Evolutionary conservation across 1,284 basidiomycete species (phyloP), one percentile per base, ranked within the genome.

Genomic region (Ceraceosorus guamensis): DNA sequence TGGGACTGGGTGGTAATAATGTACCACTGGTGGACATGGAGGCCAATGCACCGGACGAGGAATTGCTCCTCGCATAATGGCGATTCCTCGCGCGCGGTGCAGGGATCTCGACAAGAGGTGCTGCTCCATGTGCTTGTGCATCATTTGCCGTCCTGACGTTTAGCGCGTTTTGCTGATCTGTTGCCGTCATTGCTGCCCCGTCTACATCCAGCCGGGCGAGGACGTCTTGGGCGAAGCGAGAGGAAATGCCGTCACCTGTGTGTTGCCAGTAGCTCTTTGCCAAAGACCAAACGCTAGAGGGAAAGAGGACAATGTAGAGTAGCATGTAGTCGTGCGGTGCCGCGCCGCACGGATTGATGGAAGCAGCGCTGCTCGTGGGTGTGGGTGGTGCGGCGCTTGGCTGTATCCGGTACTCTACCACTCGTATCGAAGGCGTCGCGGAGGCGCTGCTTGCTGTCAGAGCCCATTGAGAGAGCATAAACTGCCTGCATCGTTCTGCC

Each of bases 221-320:
- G 66, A 87, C 91, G 51, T 84, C 81, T 56, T 93, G 90, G 1
- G 92, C 91, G 37, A 87, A 78, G 18, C 93, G 85, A 61, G 88
- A 91, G 1, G 87, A 89, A 51, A 98, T 86, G 0, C 91, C 91
- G 62, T 88, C 80, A 0, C 93, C 93, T 0, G 88, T 86, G 73
- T 97, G 92, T 70, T 97, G 92, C 91, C 93, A 96, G 76, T 92
- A 96, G 73, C 89, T 83, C 77, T 90, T 96, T 11, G 89, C 91
- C 4, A 87, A 73, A 0, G 82, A 73, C 66, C 84, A 87, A n/a
- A 83, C 80, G 11, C 80, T 78, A 4, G 85, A 53, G 4, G 71
- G 84, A 76, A 92, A 90, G 18, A 97, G 79, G 8, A 87, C 85
- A 65, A 93, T 87, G 76, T 91, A 68, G 49, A 71, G n/a, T 7